Conservation (phyloP, 176 grass and related monocot genomes). For the Oryza meyeriana region DNA sequence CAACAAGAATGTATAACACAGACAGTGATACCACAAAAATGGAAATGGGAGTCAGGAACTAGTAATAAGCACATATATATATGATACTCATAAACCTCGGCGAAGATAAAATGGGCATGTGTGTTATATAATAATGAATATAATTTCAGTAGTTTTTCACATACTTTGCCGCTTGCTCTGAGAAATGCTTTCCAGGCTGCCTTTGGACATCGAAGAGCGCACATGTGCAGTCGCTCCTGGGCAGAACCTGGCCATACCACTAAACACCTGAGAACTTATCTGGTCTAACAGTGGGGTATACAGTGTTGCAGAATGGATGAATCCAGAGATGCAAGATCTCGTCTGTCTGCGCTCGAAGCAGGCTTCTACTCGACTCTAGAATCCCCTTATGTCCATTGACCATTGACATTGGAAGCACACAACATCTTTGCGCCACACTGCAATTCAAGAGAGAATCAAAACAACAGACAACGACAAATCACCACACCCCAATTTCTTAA, state of each 20-base stretch:
- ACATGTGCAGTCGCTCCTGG: slow-evolving; percentile 78
- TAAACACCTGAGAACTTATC: slow-evolving; percentile 82
- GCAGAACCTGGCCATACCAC: slow-evolving; percentile 88
- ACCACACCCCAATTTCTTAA: slow-evolving; percentile 68
- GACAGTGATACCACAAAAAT: not conserved
- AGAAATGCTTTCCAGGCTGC: slow-evolving; percentile 70
- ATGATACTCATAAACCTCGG: not conserved
- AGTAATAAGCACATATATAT: not conserved
- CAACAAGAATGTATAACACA: not conserved
- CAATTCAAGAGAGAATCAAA: slow-evolving; percentile 56
- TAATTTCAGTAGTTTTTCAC: slow-evolving; percentile 21
- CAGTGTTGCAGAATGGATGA: slow-evolving; percentile 65
- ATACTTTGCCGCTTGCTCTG: slow-evolving; percentile 81
- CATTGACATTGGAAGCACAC: slow-evolving; percentile 77
- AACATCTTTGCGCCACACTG: slow-evolving; percentile 65
- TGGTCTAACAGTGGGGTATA: slow-evolving; percentile 81
- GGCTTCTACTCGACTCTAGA: slow-evolving; percentile 69
- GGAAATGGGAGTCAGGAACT: not conserved
- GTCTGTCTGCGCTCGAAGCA: slow-evolving; percentile 70
- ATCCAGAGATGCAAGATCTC: slow-evolving; percentile 73
- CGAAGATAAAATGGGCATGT: not conserved
- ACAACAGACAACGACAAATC: slow-evolving; percentile 74
- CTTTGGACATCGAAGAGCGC: slow-evolving; percentile 67
- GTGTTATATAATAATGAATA: not conserved
- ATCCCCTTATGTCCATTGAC: slow-evolving; percentile 87